These are phyloP conservation scores for Pholiota molesta DNA, from an alignment of 768 basidiomycete genomes.

Conservation along the genomic window DNA sequence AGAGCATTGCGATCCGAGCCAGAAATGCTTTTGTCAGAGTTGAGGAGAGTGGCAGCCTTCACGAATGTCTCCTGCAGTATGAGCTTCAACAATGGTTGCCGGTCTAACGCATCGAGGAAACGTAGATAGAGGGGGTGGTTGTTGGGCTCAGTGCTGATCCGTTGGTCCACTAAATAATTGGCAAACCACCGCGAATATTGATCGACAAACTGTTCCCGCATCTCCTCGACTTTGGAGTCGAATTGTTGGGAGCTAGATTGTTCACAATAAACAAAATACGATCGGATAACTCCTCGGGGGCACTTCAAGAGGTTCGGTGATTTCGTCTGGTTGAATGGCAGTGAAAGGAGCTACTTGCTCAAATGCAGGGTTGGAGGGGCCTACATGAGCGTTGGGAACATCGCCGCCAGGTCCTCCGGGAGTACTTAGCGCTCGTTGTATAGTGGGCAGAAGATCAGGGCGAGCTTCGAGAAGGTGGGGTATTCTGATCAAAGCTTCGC, in stretches of 20 bases:
- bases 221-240: constrained; percentile 83
- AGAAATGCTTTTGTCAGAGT: constrained; percentile 88
- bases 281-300: constrained; percentile 92
- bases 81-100: constrained; percentile 65
- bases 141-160: constrained; percentile 95
- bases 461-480: constrained; percentile 85
- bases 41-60: constrained; percentile 85
- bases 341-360: constrained; percentile 53
- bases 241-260: constrained; percentile 94
- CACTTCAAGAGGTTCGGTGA: constrained; percentile 61
- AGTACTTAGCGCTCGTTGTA: constrained; percentile 70
- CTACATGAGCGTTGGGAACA: constrained; percentile 38
- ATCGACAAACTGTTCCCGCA: constrained; percentile 83
- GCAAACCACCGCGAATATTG: constrained; percentile 94
- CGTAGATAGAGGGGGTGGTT: constrained; percentile 95
- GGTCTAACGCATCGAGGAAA: constrained; percentile 84
- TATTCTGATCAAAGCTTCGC: constrained; percentile 85
- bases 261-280: constrained; percentile 97
- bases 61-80: constrained; percentile 93
- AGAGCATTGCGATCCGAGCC: constrained; percentile 83
- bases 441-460: constrained; percentile 74
- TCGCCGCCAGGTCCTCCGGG: constrained; percentile 48
- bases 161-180: constrained; percentile 95
- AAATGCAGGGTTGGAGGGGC: constrained; percentile 27
- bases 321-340: constrained; percentile 72